Evolutionary conservation across 768 basidiomycete genomes (phyloP).

Genomic region (Zangia roseola): DNA sequence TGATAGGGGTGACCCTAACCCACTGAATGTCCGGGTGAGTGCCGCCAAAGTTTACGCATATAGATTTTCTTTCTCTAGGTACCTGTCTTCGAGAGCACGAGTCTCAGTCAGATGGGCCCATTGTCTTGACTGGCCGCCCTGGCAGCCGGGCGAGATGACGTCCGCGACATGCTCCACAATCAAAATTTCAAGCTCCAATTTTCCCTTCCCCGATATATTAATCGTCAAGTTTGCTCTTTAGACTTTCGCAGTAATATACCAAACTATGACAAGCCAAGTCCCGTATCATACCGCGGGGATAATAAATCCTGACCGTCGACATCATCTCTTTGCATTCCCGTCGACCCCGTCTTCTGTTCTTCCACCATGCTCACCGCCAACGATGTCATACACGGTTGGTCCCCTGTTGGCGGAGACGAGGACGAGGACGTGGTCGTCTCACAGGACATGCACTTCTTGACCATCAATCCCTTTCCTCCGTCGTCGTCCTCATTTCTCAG

Average conservation of each 20-base stretch:
- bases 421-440: constrained; percentile 29
- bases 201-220: too few species aligned
- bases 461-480: constrained; percentile 1
- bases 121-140: too few species aligned
- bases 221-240: background rate
- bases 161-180: too few species aligned
- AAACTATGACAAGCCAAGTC: constrained; percentile 1
- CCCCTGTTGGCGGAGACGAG: constrained; percentile 21
- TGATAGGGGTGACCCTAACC: too few species aligned
- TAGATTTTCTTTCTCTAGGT: too few species aligned
- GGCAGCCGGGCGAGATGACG: too few species aligned
- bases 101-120: too few species aligned
- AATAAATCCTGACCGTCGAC: constrained; percentile 3
- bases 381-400: constrained; percentile 25
- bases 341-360: background rate
- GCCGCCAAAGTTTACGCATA: too few species aligned
- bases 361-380: constrained; percentile 10
- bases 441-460: constrained; percentile 12
- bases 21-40: too few species aligned
- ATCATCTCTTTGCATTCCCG: background rate
- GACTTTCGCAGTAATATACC: background rate
- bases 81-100: too few species aligned
- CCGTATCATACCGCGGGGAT: background rate
- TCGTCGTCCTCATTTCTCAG: constrained; percentile 6
- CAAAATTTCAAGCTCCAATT: too few species aligned